Evolutionary conservation across 2,329 filamentous ascomycete species (phyloP).

Genomic region (Coniochaeta sp.): DNA sequence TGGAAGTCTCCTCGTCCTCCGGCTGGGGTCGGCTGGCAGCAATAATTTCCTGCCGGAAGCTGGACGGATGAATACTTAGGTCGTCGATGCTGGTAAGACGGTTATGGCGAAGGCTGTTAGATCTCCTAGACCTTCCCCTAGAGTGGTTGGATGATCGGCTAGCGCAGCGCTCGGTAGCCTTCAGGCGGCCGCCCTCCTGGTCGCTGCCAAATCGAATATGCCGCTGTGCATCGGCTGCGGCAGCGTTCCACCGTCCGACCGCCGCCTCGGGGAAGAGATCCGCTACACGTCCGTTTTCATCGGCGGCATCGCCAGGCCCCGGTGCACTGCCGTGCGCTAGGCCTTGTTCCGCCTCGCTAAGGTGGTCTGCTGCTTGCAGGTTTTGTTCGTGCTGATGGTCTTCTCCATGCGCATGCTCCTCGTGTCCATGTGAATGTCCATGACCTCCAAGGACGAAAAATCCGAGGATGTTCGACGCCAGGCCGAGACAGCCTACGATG

Average conservation of each 20-base stretch:
- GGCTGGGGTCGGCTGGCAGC: slow-evolving; percentile 60
- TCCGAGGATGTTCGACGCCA: slow-evolving; percentile 82
- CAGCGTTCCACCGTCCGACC: slow-evolving; percentile 35
- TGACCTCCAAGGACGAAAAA: slow-evolving; percentile 91
- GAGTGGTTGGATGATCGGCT: slow-evolving; percentile 17
- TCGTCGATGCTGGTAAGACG: slow-evolving; percentile 61
- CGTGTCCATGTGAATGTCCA: slow-evolving; percentile 68
- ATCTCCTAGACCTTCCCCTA: slow-evolving; percentile 34
- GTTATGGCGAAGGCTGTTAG: slow-evolving; percentile 42
- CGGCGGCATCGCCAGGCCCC: slow-evolving; percentile 33
- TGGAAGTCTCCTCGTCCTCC: slow-evolving; percentile 39
- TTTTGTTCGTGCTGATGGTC: slow-evolving; percentile 27
- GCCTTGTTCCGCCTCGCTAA: slow-evolving; percentile 42
- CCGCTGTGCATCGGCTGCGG: slow-evolving; percentile 25
- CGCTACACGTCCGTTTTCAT: slow-evolving; percentile 50
- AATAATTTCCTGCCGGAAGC: slow-evolving; percentile 88
- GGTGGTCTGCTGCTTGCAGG: slow-evolving; percentile 11
- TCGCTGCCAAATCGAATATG: slow-evolving; percentile 30
- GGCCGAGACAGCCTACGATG: slow-evolving; percentile 78
- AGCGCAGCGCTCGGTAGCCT: slow-evolving; percentile 9
- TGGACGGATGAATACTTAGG: slow-evolving; percentile 81
- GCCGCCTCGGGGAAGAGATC: slow-evolving; percentile 58
- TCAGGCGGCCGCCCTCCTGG: neutral
- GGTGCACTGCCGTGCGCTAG: slow-evolving; percentile 34
- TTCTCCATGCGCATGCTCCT: slow-evolving; percentile 41